Conservation (phyloP, 306 rosid species). For the Vigna trinervia region DNA sequence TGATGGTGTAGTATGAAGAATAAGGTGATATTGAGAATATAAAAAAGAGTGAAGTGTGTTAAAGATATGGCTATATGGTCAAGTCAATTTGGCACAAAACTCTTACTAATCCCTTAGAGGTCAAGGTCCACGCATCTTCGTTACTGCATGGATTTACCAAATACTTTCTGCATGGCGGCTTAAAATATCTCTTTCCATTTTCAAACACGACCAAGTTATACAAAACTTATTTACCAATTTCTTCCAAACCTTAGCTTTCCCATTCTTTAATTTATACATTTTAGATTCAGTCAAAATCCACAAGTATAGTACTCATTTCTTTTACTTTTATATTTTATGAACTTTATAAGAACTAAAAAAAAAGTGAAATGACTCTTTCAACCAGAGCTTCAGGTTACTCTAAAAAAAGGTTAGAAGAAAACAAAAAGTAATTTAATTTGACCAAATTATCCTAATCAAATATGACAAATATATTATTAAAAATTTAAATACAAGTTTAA, state of each 20-base stretch:
- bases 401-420: no score
- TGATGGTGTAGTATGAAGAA: neutral
- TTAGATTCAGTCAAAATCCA: neutral
- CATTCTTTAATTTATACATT: neutral
- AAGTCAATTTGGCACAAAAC: slow-evolving; percentile 45
- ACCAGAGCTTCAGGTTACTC: no score
- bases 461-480: no score
- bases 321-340: no score
- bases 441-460: no score
- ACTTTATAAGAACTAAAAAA: no score
- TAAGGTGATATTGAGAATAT: slow-evolving; percentile 14
- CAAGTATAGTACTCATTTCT: no score
- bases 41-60: slow-evolving; percentile 24
- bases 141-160: slow-evolving; percentile 22
- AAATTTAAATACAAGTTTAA: no score
- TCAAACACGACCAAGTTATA: neutral
- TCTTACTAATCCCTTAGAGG: slow-evolving; percentile 7
- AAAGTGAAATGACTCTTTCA: no score
- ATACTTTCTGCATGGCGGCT: slow-evolving; percentile 12
- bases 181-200: neutral
- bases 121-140: slow-evolving; percentile 18
- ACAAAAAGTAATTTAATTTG: no score
- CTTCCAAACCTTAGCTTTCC: neutral
- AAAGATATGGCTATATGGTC: slow-evolving; percentile 18
- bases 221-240: neutral